Evolutionary conservation across 306 rosid species (phyloP).

Genomic region (Quercus parvula): DNA sequence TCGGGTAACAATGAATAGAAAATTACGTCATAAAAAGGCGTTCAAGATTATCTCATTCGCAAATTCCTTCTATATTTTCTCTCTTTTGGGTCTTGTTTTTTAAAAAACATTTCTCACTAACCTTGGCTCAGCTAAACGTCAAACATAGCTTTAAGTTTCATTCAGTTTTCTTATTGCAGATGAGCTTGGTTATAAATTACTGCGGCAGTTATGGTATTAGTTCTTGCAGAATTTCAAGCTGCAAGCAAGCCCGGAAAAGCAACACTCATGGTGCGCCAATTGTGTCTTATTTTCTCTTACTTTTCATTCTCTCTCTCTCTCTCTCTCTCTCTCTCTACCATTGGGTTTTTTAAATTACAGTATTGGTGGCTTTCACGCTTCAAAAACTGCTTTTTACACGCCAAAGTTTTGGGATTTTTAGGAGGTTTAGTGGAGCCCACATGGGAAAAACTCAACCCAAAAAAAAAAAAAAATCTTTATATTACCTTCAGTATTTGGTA

Average conservation of each 20-base stretch:
- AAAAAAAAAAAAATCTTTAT: neutral
- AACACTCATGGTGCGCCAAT: conserved; percentile 21
- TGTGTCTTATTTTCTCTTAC: neutral
- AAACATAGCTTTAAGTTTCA: neutral
- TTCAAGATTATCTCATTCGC: neutral
- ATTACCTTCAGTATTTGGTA: neutral
- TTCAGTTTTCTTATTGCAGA: conserved; percentile 8
- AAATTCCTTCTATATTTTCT: neutral
- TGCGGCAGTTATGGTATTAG: conserved; percentile 15
- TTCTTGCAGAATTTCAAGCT: conserved; percentile 21
- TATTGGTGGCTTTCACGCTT: neutral
- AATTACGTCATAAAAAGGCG: neutral
- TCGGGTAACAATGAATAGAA: neutral
- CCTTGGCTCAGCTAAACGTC: too few species aligned
- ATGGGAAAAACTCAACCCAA: neutral
- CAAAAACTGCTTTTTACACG: neutral
- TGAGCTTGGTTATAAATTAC: conserved; percentile 36
- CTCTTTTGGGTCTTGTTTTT: neutral
- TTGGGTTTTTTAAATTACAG: neutral
- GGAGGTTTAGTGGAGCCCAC: neutral
- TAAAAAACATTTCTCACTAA: too few species aligned
- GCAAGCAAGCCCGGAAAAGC: conserved; percentile 12
- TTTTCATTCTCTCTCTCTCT: neutral
- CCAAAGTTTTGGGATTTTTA: neutral
- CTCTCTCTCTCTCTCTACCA: neutral